Percentiles rank a stretch among this genome's conserved stretches.
These are phyloP conservation scores for Botrytis pseudocinerea DNA, from an alignment of 2,329 filamentous ascomycete genomes.

Conservation along the genomic window DNA sequence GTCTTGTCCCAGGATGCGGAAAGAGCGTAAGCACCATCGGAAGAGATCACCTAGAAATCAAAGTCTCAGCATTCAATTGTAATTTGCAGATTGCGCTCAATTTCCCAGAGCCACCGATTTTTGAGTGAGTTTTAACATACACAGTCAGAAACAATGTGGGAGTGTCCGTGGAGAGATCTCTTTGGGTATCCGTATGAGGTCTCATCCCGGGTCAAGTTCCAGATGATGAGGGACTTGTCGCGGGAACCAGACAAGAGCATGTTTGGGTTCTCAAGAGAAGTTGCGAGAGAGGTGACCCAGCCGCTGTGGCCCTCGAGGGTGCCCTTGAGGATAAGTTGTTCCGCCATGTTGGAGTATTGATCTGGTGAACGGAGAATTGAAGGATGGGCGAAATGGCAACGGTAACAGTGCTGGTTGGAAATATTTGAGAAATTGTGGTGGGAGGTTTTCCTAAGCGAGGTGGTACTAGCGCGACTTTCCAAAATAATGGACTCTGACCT, in stretches of 20 bases:
- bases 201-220: slow-evolving; percentile 99
- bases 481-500: slow-evolving; percentile 12
- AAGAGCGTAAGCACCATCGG: slow-evolving; percentile 97
- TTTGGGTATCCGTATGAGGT: slow-evolving; percentile 98
- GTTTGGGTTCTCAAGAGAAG: slow-evolving; percentile 99
- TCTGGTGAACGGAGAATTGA: slow-evolving; percentile 30
- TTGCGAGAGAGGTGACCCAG: slow-evolving; percentile 98
- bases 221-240: slow-evolving; percentile 99
- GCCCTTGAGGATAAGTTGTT: slow-evolving; percentile 75
- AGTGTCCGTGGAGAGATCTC: slow-evolving; percentile 97
- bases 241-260: slow-evolving; percentile 97
- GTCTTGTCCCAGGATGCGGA: slow-evolving; percentile 99
- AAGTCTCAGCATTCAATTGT: slow-evolving; percentile 43
- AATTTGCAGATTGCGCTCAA: slow-evolving; percentile 30
- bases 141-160: slow-evolving; percentile 99
- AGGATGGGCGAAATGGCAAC: slow-evolving; percentile 18
- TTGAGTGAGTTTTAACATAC: slow-evolving; percentile 60
- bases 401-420: slow-evolving; percentile 11
- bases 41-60: slow-evolving; percentile 84
- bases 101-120: slow-evolving; percentile 11
- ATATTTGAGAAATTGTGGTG: slow-evolving; percentile 26
- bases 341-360: slow-evolving; percentile 40
- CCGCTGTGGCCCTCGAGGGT: slow-evolving; percentile 99
- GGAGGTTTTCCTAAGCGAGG: slow-evolving; percentile 25
- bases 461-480: slow-evolving; percentile 19